Base-by-base conservation (phyloP, 2,329 filamentous ascomycete genomes). In the Chrysosporium keratinophilum region DNA sequence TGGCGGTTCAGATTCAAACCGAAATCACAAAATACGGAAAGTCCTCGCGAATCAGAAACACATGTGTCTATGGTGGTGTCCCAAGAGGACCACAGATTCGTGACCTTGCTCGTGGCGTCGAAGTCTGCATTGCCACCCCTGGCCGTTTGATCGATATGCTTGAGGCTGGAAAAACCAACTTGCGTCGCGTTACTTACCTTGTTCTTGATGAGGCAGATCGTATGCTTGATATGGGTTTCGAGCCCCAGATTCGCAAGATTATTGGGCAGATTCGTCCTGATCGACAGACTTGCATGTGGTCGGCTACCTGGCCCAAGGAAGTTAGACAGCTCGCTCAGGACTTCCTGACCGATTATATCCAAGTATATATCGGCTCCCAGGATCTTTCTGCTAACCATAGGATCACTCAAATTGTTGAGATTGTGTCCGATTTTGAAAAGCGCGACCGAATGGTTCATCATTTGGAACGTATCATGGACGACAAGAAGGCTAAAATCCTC, bases 141-240 rank as follows among this genome's bases (percentile, higher is more conserved):
- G 93, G 93, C 68, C 91, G 93, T 79, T 78, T 98, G 65, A 97
- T 98, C 65, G 93, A 98, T 66, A 96, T 97, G 88, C 82, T 98
- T 33, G 93, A 97, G 75, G 88, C 88, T 62, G 91, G 90, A 72
- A 95, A 94, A 79, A 98, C 93, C 65, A 97, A 98, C 76, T 82
- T 98, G 59, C 91, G 91, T 62, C 89, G 93, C 71, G 90, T 97
- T 58, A 98, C 93, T 54, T 98, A 98, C 76, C 79, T 98, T 55
- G 93, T 97, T 62, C 89, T 98, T 60, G 93, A 98, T 66, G 93
- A 98, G 78, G 93, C 93, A 70, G 93, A 98, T 76, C 91, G 93
- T 68, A 98, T 98, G 93, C 80, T 98, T 70, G 93, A 98, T 76
- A 98, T 98, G 93, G 93, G 93, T 82, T 97, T 98, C 75, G 93